Evolutionary conservation across 106 monocot genomes (phyloP).

Genomic region (Allium cepa): DNA sequence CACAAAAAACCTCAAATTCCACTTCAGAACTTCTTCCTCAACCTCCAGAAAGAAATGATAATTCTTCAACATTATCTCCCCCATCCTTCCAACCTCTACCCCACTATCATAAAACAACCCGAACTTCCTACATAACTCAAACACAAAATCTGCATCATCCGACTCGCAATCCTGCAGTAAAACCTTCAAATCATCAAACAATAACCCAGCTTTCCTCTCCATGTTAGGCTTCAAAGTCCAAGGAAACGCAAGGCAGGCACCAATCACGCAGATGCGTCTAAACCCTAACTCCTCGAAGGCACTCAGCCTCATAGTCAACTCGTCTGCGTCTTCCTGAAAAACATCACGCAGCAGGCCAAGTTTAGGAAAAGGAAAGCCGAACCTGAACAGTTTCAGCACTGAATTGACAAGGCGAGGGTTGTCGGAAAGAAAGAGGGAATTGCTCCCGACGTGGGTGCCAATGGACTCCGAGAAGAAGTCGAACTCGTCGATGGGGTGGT

Average conservation of each 20-base stretch:
- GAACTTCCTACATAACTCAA: constrained; percentile 40
- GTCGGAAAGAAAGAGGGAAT: constrained; percentile 42
- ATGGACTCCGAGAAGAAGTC: constrained; percentile 87
- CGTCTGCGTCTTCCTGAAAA: constrained; percentile 24
- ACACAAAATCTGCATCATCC: constrained; percentile 44
- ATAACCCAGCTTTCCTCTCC: constrained; percentile 1
- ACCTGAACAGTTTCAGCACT: constrained; percentile 30
- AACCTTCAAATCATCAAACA: constrained; percentile 35
- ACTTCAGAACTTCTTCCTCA: constrained; percentile 26
- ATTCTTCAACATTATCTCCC: constrained; percentile 37
- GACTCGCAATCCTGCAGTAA: constrained; percentile 26
- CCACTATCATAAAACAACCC: constrained; percentile 61
- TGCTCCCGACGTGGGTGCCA: constrained; percentile 13
- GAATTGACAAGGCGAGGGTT: constrained; percentile 31
- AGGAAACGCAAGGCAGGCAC: constrained; percentile 63
- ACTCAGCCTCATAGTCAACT: constrained; percentile 13
- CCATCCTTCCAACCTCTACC: constrained; percentile 33
- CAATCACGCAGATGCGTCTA: constrained; percentile 33
- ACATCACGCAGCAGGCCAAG: constrained; percentile 59
- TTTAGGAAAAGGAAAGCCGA: constrained; percentile 51
- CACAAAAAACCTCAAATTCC: constrained; percentile 49
- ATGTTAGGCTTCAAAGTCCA: constrained; percentile 15
- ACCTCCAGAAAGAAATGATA: constrained; percentile 29
- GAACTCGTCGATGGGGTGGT: constrained; percentile 69
- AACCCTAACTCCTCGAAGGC: constrained; percentile 34